phyloP scores from a whole-genome alignment of 2,329 filamentous ascomycete species.

The Penicillium digitatum region DNA sequence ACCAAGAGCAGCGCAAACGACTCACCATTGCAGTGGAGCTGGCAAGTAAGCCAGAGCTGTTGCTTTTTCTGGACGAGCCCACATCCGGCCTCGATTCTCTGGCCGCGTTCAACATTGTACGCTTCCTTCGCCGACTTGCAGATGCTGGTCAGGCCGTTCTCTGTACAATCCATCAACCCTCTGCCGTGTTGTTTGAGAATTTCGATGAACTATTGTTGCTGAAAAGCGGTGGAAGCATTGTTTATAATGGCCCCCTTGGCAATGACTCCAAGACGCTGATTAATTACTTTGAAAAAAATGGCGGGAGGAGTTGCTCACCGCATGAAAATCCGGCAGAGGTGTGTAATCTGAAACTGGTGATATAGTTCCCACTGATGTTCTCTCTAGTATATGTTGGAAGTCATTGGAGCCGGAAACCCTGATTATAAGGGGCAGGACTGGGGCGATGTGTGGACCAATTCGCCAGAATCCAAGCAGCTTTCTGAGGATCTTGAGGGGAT shows the following conservation, averaged over 20 bases:
- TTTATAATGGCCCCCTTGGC: constrained; percentile 84
- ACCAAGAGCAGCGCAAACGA: constrained; percentile 63
- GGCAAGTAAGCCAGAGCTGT: constrained; percentile 57
- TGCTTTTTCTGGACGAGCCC: constrained; percentile 61
- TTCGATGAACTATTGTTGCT: constrained; percentile 80
- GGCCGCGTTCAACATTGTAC: constrained; percentile 62
- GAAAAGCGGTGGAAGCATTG: constrained; percentile 71
- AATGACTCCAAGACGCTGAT: constrained; percentile 68
- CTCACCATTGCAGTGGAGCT: constrained; percentile 63
- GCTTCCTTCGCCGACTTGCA: constrained; percentile 59
- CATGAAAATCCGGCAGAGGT: constrained; percentile 67
- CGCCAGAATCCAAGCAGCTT: constrained; percentile 47
- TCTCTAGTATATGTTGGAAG: constrained; percentile 73
- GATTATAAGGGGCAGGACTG: constrained; percentile 60
- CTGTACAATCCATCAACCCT: constrained; percentile 89
- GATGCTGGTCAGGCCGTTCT: constrained; percentile 82
- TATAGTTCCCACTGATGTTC: background rate
- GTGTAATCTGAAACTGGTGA: background rate
- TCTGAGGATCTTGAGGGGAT: constrained; percentile 53
- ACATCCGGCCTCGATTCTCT: constrained; percentile 65
- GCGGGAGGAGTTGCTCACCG: constrained; percentile 56
- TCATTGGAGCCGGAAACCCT: constrained; percentile 60
- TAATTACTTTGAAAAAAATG: constrained; percentile 63
- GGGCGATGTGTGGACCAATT: constrained; percentile 58
- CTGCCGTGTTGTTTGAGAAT: constrained; percentile 78